Base-by-base conservation (phyloP, 345 rosid species). In the Salix arbutifolia region DNA sequence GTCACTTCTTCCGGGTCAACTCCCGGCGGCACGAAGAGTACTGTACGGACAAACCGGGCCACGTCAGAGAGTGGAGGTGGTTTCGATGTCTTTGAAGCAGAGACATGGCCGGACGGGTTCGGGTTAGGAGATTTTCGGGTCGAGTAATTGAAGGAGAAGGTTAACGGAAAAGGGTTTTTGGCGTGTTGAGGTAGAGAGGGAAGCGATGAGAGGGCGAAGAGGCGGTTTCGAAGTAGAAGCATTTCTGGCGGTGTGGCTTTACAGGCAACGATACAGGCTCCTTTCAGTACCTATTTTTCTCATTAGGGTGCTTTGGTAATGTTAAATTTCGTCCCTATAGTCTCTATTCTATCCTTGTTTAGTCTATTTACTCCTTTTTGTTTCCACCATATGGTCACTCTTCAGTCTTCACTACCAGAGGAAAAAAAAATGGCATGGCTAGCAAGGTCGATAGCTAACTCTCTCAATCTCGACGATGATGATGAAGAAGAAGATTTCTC, bases 1-100 rank as follows among this genome's bases (percentile, higher is more conserved):
- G 86, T 81, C 48, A 92, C 85, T 78, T 89, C 91, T 11, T 85
- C 94, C 12, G 87, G 84, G 3, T 90, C 92, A 5, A 94, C 90
- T 7, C 98, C 98, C 4, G 98, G 98, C 12, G 97, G 97, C 25
- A 91, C 58, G 80, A 95, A 95, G 6, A 75, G 76, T 6, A 65
- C 71, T 0, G 70, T 77, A 17, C 74, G 61, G 19, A 67, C 21
- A 4, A 69, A 46, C 56, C 56, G 66, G 35, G 70, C 61, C 13
- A 71, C 35, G 26, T 70, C 37, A 11, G 73, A 65, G 2, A 76
- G 33, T 35, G 31, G 3, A 9, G 21, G 8, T 8, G 80, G 68
- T 30, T 78, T 65, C 6, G 46, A 33, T 10, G 69, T 67, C 62
- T 58, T 78, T 8, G 76, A 56, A 44, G 81, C 81, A 42, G 65